These are phyloP conservation scores for Candida dubliniensis DNA, from an alignment of 1,139 yeast genomes.

Conservation along the genomic window DNA sequence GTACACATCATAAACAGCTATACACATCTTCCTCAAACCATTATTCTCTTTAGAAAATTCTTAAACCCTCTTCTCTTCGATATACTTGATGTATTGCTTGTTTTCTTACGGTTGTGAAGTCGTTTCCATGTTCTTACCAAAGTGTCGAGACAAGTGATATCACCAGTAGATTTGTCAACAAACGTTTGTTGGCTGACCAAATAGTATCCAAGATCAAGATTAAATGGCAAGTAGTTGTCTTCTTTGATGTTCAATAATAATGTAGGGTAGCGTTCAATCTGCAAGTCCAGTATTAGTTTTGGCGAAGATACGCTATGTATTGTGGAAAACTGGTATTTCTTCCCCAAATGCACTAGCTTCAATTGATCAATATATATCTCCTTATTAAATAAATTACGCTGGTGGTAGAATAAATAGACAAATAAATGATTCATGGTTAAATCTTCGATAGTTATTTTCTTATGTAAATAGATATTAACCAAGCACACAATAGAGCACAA, in stretches of 20 bases:
- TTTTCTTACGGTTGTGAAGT: not conserved
- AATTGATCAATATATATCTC: constrained; percentile 12
- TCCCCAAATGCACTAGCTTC: constrained; percentile 16
- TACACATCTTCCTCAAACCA: not conserved
- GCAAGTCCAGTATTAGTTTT: constrained; percentile 8
- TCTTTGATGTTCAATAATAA: constrained; percentile 9
- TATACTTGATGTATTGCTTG: not conserved
- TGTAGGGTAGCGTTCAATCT: constrained; percentile 10
- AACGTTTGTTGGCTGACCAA: constrained; percentile 6
- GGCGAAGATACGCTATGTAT: constrained; percentile 5
- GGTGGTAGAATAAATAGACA: constrained; percentile 15
- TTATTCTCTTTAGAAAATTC: constrained; percentile 4
- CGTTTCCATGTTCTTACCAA: constrained; percentile 10
- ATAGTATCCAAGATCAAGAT: constrained; percentile 11
- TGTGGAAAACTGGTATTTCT: constrained; percentile 9
- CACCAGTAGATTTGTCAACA: constrained; percentile 14
- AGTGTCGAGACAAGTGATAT: constrained; percentile 14
- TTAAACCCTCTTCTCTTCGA: not conserved
- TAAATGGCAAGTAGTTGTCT: not conserved
- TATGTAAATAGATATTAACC: constrained; percentile 9
- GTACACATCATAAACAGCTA: not conserved
- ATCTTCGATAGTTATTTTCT: constrained; percentile 5
- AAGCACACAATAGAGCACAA: constrained; percentile 13
- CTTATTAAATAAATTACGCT: constrained; percentile 8
- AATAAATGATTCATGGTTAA: constrained; percentile 15